phyloP scores from a whole-genome alignment of 352 stramenopile genomes.

The Globisporangium spiculum region DNA sequence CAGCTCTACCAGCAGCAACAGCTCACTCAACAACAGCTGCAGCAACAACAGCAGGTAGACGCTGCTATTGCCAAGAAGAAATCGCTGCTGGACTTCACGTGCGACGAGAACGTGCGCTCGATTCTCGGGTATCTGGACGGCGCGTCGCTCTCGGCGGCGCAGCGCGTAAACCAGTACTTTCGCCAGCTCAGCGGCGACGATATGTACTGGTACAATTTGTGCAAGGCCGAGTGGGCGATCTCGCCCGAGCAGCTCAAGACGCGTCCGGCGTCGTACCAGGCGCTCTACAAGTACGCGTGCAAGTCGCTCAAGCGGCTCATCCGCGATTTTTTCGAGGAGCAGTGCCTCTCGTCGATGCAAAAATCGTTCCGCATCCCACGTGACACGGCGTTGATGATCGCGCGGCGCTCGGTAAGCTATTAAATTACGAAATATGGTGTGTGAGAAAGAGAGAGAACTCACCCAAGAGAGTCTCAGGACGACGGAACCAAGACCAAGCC shows the following conservation, averaged over 20 bases:
- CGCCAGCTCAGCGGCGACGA: slow-evolving; percentile 51
- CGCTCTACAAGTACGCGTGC: slow-evolving; percentile 74
- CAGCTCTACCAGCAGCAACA: slow-evolving; percentile 26
- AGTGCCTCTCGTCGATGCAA: slow-evolving; percentile 71
- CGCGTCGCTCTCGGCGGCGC: slow-evolving; percentile 49
- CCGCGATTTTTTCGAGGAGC: slow-evolving; percentile 78
- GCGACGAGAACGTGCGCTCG: slow-evolving; percentile 62
- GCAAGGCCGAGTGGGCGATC: slow-evolving; percentile 67
- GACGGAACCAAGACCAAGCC: neutral
- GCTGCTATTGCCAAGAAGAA: slow-evolving; percentile 9
- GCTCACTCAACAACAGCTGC: neutral
- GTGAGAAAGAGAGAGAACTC: neutral
- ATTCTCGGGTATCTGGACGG: slow-evolving; percentile 76
- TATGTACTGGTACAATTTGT: slow-evolving; percentile 63
- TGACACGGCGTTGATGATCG: slow-evolving; percentile 57
- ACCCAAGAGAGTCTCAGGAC: neutral
- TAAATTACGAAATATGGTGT: neutral
- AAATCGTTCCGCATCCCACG: slow-evolving; percentile 65
- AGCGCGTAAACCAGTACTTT: slow-evolving; percentile 62
- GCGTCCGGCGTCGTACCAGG: slow-evolving; percentile 60
- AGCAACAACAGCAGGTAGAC: slow-evolving; percentile 11
- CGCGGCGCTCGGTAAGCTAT: slow-evolving; percentile 19
- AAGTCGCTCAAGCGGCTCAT: slow-evolving; percentile 70
- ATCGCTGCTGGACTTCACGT: slow-evolving; percentile 64
- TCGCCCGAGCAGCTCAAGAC: slow-evolving; percentile 62